A percentile compares a stretch with the other conserved stretches of the same genome.
Evolutionary conservation across 2,329 filamentous ascomycete species (phyloP).

Genomic region (Tolypocladium inflatum): DNA sequence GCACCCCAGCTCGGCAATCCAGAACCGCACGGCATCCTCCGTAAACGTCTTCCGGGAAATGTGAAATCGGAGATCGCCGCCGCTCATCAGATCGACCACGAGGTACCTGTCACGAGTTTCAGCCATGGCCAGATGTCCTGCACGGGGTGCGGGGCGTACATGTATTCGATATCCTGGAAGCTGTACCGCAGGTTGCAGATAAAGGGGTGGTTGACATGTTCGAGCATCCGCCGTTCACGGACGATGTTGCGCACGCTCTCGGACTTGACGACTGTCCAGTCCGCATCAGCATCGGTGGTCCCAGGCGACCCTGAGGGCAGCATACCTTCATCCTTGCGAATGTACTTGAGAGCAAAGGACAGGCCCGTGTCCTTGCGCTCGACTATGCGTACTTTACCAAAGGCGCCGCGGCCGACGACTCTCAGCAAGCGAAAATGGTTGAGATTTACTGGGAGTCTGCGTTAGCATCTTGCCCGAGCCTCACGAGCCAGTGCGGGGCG

Average conservation of each 20-base stretch:
- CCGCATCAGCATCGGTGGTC: conserved; percentile 8
- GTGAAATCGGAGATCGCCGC: conserved; percentile 92
- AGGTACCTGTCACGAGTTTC: conserved; percentile 59
- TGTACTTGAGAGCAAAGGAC: conserved; percentile 96
- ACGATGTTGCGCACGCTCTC: conserved; percentile 98
- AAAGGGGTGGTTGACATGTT: conserved; percentile 95
- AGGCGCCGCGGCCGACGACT: conserved; percentile 94
- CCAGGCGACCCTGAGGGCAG: not conserved
- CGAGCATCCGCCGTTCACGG: conserved; percentile 92
- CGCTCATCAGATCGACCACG: conserved; percentile 96
- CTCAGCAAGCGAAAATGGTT: conserved; percentile 94
- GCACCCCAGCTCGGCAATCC: conserved; percentile 91
- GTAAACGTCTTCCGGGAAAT: conserved; percentile 97
- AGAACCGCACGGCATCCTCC: conserved; percentile 92
- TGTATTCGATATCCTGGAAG: conserved; percentile 98
- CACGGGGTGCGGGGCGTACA: conserved; percentile 49
- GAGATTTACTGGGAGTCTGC: conserved; percentile 62
- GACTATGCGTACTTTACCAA: conserved; percentile 97
- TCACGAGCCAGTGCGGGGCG: not conserved
- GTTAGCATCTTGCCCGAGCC: conserved; percentile 1
- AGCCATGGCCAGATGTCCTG: not conserved
- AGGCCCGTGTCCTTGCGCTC: conserved; percentile 92
- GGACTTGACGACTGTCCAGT: conserved; percentile 71
- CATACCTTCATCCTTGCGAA: conserved; percentile 94
- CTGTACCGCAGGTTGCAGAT: conserved; percentile 98